Evolutionary conservation across 805 yeast genomes (phyloP).

Genomic region (Kazachstania kunashirensis): DNA sequence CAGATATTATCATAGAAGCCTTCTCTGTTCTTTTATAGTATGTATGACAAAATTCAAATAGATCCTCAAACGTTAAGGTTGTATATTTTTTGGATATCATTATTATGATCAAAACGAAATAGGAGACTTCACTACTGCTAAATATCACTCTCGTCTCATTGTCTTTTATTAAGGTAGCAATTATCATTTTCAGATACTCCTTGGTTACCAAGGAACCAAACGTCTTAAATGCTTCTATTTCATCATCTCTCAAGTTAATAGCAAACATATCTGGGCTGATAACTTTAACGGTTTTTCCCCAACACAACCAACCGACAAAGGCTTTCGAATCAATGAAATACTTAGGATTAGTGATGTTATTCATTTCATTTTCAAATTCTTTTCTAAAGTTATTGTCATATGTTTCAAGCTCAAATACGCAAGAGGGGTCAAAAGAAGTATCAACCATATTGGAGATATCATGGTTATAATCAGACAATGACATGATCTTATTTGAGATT

Average conservation of each 20-base stretch:
- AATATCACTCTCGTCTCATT: constrained; percentile 61
- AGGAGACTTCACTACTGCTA: constrained; percentile 53
- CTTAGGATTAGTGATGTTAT: constrained; percentile 36
- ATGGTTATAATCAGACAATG: constrained; percentile 40
- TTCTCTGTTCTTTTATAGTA: constrained; percentile 59
- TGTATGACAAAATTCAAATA: constrained; percentile 40
- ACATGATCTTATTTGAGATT: constrained; percentile 38
- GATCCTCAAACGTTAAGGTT: constrained; percentile 39
- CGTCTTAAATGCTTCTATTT: constrained; percentile 32
- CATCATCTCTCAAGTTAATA: constrained; percentile 32
- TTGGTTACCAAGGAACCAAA: constrained; percentile 41
- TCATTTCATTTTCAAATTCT: constrained; percentile 43
- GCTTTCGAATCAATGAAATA: constrained; percentile 51
- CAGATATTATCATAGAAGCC: constrained; percentile 61
- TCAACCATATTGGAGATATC: constrained; percentile 35
- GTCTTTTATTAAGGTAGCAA: constrained; percentile 48
- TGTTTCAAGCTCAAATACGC: constrained; percentile 37
- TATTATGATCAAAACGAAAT: constrained; percentile 41
- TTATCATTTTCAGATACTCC: constrained; percentile 48
- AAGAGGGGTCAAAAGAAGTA: constrained; percentile 35
- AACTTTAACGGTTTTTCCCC: constrained; percentile 52
- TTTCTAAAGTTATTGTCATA: constrained; percentile 31
- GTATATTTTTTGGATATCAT: constrained; percentile 37
- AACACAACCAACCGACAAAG: constrained; percentile 61
- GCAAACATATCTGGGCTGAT: constrained; percentile 26